A percentile compares a stretch with the other conserved stretches of the same genome.
Conservation (phyloP, 306 rosid genomes). For the Alnus rubra region DNA sequence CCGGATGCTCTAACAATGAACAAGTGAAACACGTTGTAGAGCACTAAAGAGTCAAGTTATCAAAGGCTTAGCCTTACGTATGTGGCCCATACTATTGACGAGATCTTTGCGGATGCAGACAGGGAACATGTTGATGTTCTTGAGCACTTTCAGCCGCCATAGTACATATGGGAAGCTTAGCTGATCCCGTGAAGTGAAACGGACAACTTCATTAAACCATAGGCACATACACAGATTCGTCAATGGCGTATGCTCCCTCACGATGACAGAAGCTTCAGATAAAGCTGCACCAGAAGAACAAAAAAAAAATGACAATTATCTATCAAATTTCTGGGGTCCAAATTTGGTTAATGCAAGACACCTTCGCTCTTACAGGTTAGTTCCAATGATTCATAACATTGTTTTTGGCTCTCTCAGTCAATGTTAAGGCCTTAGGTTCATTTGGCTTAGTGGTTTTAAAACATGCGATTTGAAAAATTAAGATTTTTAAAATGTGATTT, state of each 20-base stretch:
- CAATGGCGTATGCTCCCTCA: slow-evolving; percentile 69
- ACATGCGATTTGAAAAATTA: too few species aligned
- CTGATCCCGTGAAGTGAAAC: slow-evolving; percentile 93
- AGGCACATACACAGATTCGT: slow-evolving; percentile 79
- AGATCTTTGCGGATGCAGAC: slow-evolving; percentile 98
- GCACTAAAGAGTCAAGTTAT: slow-evolving; percentile 35
- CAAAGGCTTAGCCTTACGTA: slow-evolving; percentile 88
- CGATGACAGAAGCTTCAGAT: slow-evolving; percentile 85
- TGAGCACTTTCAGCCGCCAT: slow-evolving; percentile 73
- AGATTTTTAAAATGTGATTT: too few species aligned
- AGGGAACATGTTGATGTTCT: slow-evolving; percentile 71
- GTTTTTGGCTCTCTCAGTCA: neutral
- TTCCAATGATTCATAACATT: neutral
- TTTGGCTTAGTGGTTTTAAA: too few species aligned
- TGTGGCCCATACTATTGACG: slow-evolving; percentile 95
- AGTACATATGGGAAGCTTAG: slow-evolving; percentile 91
- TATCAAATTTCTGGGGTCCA: slow-evolving; percentile 12
- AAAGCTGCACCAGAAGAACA: slow-evolving; percentile 59
- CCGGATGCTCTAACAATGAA: neutral
- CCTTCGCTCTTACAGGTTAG: neutral
- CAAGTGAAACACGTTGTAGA: neutral
- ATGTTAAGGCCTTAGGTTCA: neutral
- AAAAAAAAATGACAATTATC: slow-evolving; percentile 1
- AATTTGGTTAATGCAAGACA: neutral
- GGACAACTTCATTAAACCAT: slow-evolving; percentile 95